Evolutionary conservation across 2,329 filamentous ascomycete genomes (phyloP).

Genomic region (Ciborinia camelliae): DNA sequence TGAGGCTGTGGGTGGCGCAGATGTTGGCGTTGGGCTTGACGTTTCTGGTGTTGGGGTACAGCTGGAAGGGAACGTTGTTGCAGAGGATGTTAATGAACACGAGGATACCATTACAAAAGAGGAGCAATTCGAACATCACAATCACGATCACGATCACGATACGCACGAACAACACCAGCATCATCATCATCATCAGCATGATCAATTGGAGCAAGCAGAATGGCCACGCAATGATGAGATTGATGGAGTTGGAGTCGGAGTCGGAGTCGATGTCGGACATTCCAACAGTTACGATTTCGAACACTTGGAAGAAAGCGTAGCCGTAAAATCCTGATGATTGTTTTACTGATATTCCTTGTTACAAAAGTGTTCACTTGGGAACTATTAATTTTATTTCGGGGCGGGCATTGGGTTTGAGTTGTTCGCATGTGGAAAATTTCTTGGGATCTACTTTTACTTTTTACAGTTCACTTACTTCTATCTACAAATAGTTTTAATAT

Average conservation of each 20-base stretch:
- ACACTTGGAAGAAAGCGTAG: slow-evolving; percentile 15
- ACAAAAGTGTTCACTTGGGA: background rate
- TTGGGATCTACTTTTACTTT: background rate
- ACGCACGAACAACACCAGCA: background rate
- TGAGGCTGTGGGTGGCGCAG: background rate
- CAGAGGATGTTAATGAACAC: background rate
- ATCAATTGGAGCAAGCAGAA: background rate
- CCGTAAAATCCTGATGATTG: slow-evolving; percentile 13
- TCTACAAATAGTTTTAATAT: slow-evolving; percentile 21
- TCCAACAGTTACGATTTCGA: slow-evolving; percentile 7
- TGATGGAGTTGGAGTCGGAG: background rate
- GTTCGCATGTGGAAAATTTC: slow-evolving; percentile 5
- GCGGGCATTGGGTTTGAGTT: background rate
- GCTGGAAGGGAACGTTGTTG: background rate
- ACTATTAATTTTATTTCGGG: background rate
- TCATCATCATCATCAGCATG: background rate
- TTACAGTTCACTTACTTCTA: background rate
- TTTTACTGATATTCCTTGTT: background rate
- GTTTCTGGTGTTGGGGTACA: background rate
- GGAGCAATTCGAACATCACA: background rate
- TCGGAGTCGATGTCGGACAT: background rate
- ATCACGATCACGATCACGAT: slow-evolving; percentile 2
- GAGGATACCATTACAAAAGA: background rate
- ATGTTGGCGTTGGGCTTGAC: background rate
- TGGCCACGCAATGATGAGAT: slow-evolving; percentile 3